Evolutionary conservation across 495 filamentous ascomycete species (phyloP).

Genomic region (Xylaria castorea): DNA sequence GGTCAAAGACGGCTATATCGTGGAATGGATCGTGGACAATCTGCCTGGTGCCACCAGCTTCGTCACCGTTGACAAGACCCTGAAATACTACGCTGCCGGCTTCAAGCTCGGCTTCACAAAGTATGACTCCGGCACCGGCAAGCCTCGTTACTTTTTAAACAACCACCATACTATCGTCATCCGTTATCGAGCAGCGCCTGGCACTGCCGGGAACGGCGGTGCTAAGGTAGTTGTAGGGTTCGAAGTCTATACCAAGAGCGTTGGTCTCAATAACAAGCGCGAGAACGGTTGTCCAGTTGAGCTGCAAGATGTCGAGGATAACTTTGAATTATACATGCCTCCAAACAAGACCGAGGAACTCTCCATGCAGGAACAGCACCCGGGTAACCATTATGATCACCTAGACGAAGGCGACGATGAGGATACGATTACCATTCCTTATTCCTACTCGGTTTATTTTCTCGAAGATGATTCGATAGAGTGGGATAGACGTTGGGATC

Average conservation of each 20-base stretch:
- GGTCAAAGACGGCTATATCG: conserved; percentile 83
- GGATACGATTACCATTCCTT: conserved; percentile 78
- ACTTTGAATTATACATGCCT: conserved; percentile 71
- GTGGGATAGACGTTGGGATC: conserved; percentile 88
- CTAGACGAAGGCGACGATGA: conserved; percentile 65
- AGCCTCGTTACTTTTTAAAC: conserved; percentile 79
- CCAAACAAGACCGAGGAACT: conserved; percentile 63
- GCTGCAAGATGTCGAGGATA: conserved; percentile 65
- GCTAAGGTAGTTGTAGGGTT: conserved; percentile 90
- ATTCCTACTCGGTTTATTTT: conserved; percentile 93
- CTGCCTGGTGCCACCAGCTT: conserved; percentile 92
- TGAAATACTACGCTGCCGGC: conserved; percentile 93
- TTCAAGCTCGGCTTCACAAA: conserved; percentile 91
- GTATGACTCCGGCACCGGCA: conserved; percentile 62
- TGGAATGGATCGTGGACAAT: conserved; percentile 97
- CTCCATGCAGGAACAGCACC: conserved; percentile 63
- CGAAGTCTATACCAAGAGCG: conserved; percentile 90
- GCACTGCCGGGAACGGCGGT: conserved; percentile 68
- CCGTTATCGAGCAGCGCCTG: conserved; percentile 78
- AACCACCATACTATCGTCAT: conserved; percentile 92
- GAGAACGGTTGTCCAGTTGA: conserved; percentile 69
- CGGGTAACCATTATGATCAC: conserved; percentile 62
- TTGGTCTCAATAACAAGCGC: conserved; percentile 66
- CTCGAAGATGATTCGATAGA: conserved; percentile 83
- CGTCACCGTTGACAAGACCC: conserved; percentile 84